phyloP scores from a whole-genome alignment of 2,329 filamentous ascomycete species.

The Venturia asperata region DNA sequence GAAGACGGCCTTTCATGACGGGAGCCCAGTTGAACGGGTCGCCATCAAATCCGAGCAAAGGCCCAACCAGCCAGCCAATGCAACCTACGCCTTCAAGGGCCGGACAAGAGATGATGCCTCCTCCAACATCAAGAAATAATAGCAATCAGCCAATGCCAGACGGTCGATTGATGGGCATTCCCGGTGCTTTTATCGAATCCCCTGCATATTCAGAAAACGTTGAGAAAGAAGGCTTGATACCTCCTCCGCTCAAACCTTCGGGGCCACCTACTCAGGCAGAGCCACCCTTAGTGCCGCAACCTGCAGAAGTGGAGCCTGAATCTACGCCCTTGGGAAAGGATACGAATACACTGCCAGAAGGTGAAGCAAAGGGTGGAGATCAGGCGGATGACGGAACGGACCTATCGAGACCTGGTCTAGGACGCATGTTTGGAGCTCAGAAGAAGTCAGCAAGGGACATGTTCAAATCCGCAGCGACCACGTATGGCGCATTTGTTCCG shows the following conservation, averaged over 20 bases:
- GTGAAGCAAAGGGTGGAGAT: conserved; percentile 25
- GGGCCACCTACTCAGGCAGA: background rate
- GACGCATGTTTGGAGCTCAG: conserved; percentile 71
- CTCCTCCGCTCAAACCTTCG: conserved; percentile 15
- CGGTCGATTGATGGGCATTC: conserved; percentile 11
- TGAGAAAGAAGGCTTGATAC: conserved; percentile 16
- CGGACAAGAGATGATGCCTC: conserved; percentile 9
- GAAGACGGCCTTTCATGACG: conserved; percentile 61
- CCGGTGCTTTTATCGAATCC: conserved; percentile 18
- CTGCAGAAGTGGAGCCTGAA: conserved; percentile 15
- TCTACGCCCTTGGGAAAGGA: background rate
- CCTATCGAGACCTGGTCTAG: conserved; percentile 64
- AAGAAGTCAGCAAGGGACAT: conserved; percentile 66
- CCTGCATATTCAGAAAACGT: conserved; percentile 16
- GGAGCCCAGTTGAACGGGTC: conserved; percentile 27
- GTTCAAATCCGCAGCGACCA: conserved; percentile 73
- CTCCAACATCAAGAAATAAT: background rate
- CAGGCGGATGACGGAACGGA: conserved; percentile 43
- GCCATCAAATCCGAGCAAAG: background rate
- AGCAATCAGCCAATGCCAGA: conserved; percentile 3
- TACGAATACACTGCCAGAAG: background rate
- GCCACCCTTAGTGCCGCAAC: background rate
- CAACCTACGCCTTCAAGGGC: background rate
- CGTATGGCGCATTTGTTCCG: conserved; percentile 72
- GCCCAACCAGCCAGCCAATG: background rate